phyloP scores from a whole-genome alignment of 345 rosid genomes.

The Eucalyptus decipiens region DNA sequence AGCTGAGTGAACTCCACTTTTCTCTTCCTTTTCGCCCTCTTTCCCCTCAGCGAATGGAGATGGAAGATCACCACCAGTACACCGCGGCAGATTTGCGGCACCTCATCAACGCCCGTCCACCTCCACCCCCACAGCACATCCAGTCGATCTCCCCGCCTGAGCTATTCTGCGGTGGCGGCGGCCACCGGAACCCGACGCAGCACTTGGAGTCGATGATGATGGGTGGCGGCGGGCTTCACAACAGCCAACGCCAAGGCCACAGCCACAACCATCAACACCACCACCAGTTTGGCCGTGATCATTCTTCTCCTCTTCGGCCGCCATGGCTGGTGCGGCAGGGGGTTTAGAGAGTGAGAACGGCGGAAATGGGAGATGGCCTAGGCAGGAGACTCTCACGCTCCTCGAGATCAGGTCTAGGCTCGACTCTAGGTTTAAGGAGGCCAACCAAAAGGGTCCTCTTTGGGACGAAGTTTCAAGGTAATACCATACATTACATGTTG shows the following conservation, averaged over 20 bases:
- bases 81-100: slow-evolving; percentile 54
- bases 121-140: not conserved
- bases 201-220: not conserved
- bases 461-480: slow-evolving; percentile 99
- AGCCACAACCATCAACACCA: not conserved
- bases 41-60: slow-evolving; percentile 11
- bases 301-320: not conserved
- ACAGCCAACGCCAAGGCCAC: not conserved
- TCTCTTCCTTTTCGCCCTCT: not conserved
- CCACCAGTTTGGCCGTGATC: not conserved
- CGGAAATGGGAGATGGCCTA: slow-evolving; percentile 80
- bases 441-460: slow-evolving; percentile 90
- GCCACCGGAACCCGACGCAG: not conserved
- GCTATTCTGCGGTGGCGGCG: not conserved
- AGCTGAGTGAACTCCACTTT: not conserved
- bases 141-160: not conserved
- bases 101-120: slow-evolving; percentile 28
- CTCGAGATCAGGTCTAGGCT: slow-evolving; percentile 98
- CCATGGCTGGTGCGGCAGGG: not conserved
- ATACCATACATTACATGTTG: not conserved
- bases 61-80: slow-evolving; percentile 59
- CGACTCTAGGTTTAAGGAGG: slow-evolving; percentile 86
- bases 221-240: not conserved
- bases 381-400: slow-evolving; percentile 94
- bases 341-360: not conserved